These are phyloP conservation scores for Debaryomycetaceae sp. DNA, from an alignment of 1,139 yeast species.

Conservation along the genomic window DNA sequence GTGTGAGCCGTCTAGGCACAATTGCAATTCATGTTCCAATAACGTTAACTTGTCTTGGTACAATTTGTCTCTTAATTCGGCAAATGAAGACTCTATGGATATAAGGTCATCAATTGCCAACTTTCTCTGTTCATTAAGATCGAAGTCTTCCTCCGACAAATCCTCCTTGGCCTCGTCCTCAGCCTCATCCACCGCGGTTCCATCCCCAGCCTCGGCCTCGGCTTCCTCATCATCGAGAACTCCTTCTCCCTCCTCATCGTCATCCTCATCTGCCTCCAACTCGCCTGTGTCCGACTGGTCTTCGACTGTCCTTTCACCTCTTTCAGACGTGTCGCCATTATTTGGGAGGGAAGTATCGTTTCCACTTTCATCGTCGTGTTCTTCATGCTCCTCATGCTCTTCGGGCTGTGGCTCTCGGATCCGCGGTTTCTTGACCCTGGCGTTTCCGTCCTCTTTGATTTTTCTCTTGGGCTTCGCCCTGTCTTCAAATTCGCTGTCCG, in stretches of 20 bases:
- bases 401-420: conserved; percentile 6
- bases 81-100: conserved; percentile 80
- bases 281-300: conserved; percentile 8
- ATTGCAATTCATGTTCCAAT: conserved; percentile 75
- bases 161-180: conserved; percentile 23
- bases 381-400: conserved; percentile 10
- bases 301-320: conserved; percentile 9
- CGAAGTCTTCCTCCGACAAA: conserved; percentile 28
- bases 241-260: conserved; percentile 11
- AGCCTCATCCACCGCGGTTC: conserved; percentile 19
- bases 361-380: conserved; percentile 6
- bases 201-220: conserved; percentile 15
- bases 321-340: conserved; percentile 7
- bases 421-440: not conserved
- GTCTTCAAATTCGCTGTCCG: conserved; percentile 3
- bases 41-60: conserved; percentile 72
- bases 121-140: conserved; percentile 49
- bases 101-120: conserved; percentile 69
- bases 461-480: conserved; percentile 1
- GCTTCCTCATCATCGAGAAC: conserved; percentile 13
- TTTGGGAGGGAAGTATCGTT: conserved; percentile 1
- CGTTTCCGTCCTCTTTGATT: not conserved
- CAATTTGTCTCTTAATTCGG: conserved; percentile 73
- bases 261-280: conserved; percentile 9
- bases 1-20: conserved; percentile 87